Evolutionary conservation across 805 yeast genomes (phyloP).

Genomic region (Gaillardinia entomophila): DNA sequence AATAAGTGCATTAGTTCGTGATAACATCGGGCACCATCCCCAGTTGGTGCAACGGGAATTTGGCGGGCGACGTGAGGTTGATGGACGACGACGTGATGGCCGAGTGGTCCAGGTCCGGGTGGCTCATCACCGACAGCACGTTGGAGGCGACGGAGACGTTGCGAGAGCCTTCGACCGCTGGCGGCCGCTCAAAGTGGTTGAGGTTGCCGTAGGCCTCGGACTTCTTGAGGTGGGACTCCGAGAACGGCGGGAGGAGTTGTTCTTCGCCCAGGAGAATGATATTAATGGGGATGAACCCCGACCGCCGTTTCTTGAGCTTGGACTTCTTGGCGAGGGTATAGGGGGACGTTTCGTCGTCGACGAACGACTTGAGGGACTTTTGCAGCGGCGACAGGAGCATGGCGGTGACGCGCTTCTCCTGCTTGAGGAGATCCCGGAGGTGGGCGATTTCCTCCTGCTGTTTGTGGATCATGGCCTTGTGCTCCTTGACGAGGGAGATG

Average conservation of each 20-base stretch:
- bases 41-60: not conserved
- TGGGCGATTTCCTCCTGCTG: conserved; percentile 21
- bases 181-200: not conserved
- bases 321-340: not conserved
- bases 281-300: conserved; percentile 13
- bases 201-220: not conserved
- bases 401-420: conserved; percentile 16
- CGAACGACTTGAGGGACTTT: not conserved
- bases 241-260: not conserved
- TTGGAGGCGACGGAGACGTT: conserved; percentile 9
- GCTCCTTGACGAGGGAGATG: conserved; percentile 16
- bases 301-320: conserved; percentile 2
- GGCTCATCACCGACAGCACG: conserved; percentile 14
- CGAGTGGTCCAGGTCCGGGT: not conserved
- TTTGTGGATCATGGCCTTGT: conserved; percentile 13
- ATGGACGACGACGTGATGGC: not conserved
- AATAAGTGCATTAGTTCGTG: not conserved
- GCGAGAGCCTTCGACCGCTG: not conserved
- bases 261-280: conserved; percentile 2
- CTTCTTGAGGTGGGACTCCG: not conserved
- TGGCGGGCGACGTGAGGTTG: not conserved
- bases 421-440: conserved; percentile 14
- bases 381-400: not conserved
- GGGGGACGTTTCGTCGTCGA: not conserved
- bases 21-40: not conserved